Base-by-base conservation (phyloP, 2,329 filamentous ascomycete species). In the Passalora sequoiae region DNA sequence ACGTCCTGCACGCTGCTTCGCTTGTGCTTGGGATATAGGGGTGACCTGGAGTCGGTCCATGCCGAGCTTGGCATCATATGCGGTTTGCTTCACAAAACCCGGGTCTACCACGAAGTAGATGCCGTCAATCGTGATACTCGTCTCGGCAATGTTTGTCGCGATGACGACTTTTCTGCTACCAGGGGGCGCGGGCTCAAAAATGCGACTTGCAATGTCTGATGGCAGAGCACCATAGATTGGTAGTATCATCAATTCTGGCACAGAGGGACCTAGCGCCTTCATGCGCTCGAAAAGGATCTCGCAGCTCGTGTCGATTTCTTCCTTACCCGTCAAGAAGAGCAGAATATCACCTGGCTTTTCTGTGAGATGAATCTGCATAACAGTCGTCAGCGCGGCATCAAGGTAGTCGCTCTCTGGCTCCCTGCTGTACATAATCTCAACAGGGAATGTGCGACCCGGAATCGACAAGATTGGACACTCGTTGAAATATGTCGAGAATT, bases 41-140 rank as follows among this genome's bases (percentile, higher is more conserved):
- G 89, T 96, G 4, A 98, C 87, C 20, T 97, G 85, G 16, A 98
- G 73, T 3, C 91, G 89, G 60, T 98, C 92, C 91, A 98, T 98
- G 42, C 92, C 92, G 2, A 97, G 78, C 67, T 97, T 97, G 0
- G 91, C 86, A 60, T 98, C 91, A 62, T 96, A 98, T 1, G 87
- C 89, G 55, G 92, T 96, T 62, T 97, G 89, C 70, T 98, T 98
- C 49, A 96, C 91, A 56, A 97, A 98, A 1, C 92, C 92, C 2
- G 92, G 89, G 59, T 98, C 92, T 12, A 98, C 83, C 13, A 98
- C 94, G 61, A 94, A 97, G 69, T 91, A 96, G 54, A 98, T 95
- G 37, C 91, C 86, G 62, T 98, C 92, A 53, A 98, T 97, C 0
- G 92, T 98, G 60, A 98, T 92, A 42, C 88, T 95, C 0, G 92